Base-by-base conservation (phyloP, 768 basidiomycete genomes). In the Neoboletus subvelutipes region DNA sequence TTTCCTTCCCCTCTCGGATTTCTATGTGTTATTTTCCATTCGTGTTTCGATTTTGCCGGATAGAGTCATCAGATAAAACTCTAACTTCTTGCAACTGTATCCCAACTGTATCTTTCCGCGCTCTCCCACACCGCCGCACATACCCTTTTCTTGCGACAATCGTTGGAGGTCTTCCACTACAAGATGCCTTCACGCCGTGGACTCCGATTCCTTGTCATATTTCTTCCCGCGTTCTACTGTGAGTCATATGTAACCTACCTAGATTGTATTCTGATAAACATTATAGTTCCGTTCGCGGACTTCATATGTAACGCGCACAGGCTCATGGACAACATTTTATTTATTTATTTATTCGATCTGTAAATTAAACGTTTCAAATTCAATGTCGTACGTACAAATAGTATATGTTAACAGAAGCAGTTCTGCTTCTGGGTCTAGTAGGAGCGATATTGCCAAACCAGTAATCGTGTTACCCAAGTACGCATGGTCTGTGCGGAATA, bases 1-100 rank as follows among this genome's bases (percentile, higher is more conserved):
- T 58, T 42, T 26, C 47, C 6, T 63, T 41, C 26, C 47, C 37
- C 31, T 58, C 56, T 57, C 17, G 54, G 43, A 59, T 56, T 57
- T 53, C 43, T 34, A 29, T 56, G 18, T 57, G 50, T 54, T 34
- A 37, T 43, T 55, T 59, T 40, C 52, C 48, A 48, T 41, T 29
- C 34, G 20, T 34, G 24, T 46, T 50, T 45, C 36, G 28, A 37
- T 22, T 28, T 43, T 51, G 22, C 20, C 28, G 22, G n/a, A 52
- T 45, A 12, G 34, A 50, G 45, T 50, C 48, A 45, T 64, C 51
- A 49, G 53, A 55, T 34, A 50, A 51, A 52, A 60, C 31, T 28
- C n/a, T 26, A 46, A 34, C 5, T 13, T 13, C 13, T 34, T 13
- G 33, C 33, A 33, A 12, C 31, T 33, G 12, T 18, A 37, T 37